Base-by-base conservation (phyloP, 192 early-diverging fungal species). In the Coemansia sp. region DNA sequence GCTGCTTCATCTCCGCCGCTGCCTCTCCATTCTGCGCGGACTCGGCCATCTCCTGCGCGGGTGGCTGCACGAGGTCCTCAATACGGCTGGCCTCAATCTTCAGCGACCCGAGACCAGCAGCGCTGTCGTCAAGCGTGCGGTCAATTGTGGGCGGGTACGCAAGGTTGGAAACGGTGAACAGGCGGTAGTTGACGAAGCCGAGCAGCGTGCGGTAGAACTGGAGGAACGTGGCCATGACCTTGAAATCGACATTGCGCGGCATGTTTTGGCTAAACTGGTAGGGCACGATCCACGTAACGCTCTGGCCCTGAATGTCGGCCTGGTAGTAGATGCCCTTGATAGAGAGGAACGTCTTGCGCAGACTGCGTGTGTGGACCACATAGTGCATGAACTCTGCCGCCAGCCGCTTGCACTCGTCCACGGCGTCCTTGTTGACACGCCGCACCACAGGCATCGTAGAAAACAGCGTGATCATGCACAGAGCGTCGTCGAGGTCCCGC, bases 291-390 rank as follows among this genome's bases (percentile, higher is more conserved):
- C 97, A 99, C 39, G 91, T 96, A 39, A 99, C 85, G 57, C 86
- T 88, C 74, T 95, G 91, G 41, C 97, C 97, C 77, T 92, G 89
- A 77, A 99, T 92, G 59, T 97, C 95, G n/a, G 92, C 95, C 85
- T 97, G 95, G 83, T 98, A 99, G 84, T 99, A 99, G 77, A 99
- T 97, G 56, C 98, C 98, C 86, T 99, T 99, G 89, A 99, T 97
- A 12, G 93, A 95, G 54, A 99, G 83, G 77, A 99, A 99, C 32
- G 90, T 89, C 76, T 94, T 95, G 61, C 91, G 90, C 62, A 99
- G 81, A 64, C 87, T 83, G 56, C 89, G 86, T 44, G 91, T 85
- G 53, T 89, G 84, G 66, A 97, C 86, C 7, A 97, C 85, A 69
- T 95, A 97, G 74, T 94, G 92, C 80, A 95, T 94, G 80, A 98